phyloP scores from a whole-genome alignment of 345 rosid genomes.

The Cardamine chenopodiifolia region DNA sequence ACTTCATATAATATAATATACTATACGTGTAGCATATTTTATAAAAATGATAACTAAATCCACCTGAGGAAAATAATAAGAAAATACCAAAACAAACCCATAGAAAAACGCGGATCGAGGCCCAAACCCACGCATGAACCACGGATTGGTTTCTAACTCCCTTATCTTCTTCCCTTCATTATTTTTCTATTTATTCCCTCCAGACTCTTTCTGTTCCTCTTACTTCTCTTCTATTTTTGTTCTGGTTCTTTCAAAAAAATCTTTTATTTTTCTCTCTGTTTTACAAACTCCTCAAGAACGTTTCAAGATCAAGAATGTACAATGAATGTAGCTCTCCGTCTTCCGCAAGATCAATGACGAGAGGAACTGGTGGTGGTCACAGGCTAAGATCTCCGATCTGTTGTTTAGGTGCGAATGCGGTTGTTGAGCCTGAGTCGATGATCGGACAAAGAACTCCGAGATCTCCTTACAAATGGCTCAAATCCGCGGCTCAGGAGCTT shows the following conservation, averaged over 20 bases:
- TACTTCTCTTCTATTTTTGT: not conserved
- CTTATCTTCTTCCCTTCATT: not conserved
- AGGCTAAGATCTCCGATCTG: conserved; percentile 47
- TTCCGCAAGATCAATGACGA: conserved; percentile 30
- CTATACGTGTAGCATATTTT: not conserved
- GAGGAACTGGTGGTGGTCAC: not conserved
- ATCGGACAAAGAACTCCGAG: conserved; percentile 40
- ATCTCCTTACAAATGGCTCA: conserved; percentile 54
- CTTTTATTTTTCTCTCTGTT: not conserved
- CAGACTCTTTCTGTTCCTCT: conserved; percentile 9
- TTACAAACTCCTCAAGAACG: not conserved
- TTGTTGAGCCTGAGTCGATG: conserved; percentile 33
- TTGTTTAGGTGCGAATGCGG: conserved; percentile 47
- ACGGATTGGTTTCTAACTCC: not conserved
- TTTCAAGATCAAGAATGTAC: conserved; percentile 28
- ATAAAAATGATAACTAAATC: not conserved
- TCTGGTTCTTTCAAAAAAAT: not conserved
- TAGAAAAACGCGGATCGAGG: conserved; percentile 24
- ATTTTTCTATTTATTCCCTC: conserved; percentile 12
- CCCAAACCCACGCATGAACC: conserved; percentile 41
- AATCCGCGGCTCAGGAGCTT: conserved; percentile 48
- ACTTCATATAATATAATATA: no score
- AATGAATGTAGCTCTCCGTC: conserved; percentile 48
- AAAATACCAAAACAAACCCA: not conserved
- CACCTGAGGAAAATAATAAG: not conserved